Evolutionary conservation across 441 rosid species (phyloP), one percentile per base, ranked within the genome.

Genomic region (Adansonia rubrostipa): DNA sequence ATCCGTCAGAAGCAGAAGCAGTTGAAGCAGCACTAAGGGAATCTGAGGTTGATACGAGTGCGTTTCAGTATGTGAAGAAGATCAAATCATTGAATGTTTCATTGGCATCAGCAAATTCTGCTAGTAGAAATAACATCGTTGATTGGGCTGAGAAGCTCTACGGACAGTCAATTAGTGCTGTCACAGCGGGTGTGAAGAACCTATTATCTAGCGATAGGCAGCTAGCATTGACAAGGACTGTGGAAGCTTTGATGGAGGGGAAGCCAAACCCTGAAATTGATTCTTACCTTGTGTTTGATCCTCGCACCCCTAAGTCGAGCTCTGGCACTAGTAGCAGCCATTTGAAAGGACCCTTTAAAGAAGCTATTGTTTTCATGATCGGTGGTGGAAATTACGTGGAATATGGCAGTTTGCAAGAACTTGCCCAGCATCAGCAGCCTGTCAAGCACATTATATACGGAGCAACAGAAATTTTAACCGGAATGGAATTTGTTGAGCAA

Each of bases 101-200:
- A 22, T 82, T 96, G 73, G 97, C 97, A 79, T 89, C 98, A 22
- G 92, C 97, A 22, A 96, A 85, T 78, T 89, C 98, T 70, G 97
- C 97, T 0, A 94, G 95, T 85, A 88, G 97, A 87, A 92, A 81
- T 81, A 96, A 96, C 89, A 92, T 96, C 78, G 99, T 96, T 75
- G 98, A 96, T 86, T 96, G 99, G 98, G 99, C 99, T 4, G 99
- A 91, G 88, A 93, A 92, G 80, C 92, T 96, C 9, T 96, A 96
- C 56, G 99, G 98, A 67, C 98, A 95, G 76, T 95, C 99, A 13
- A 83, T 96, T 57, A 90, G 97, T 79, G 98, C 97, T 15, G 97
- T 93, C 68, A 93, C 99, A 0, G 98, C 99, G 15, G 99, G 99
- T 79, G 92, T 93, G 83, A 93, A 93, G 88, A 95, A 95, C 82